A percentile compares a stretch with the other conserved stretches of the same genome.
phyloP scores from a whole-genome alignment of 1,139 yeast species.

The Blastobotrys arbuscula region DNA sequence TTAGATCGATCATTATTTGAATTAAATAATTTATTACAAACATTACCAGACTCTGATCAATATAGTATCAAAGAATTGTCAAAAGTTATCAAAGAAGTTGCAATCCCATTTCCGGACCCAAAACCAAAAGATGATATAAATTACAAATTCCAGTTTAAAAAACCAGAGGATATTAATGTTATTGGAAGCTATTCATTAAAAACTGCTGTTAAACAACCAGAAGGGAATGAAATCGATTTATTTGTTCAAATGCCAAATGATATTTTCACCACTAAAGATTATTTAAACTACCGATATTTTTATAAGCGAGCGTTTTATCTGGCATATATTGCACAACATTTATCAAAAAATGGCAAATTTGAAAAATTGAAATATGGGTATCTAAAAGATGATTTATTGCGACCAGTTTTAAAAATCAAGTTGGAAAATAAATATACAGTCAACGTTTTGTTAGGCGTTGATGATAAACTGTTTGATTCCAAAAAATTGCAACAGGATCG shows the following conservation, averaged over 20 bases:
- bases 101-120: slow-evolving; percentile 87
- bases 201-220: slow-evolving; percentile 62
- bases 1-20: slow-evolving; percentile 77
- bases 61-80: slow-evolving; percentile 50
- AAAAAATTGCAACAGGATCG: slow-evolving; percentile 74
- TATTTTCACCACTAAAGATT: slow-evolving; percentile 80
- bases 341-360: slow-evolving; percentile 34
- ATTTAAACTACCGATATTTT: slow-evolving; percentile 79
- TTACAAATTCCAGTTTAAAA: slow-evolving; percentile 60
- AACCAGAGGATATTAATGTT: slow-evolving; percentile 74
- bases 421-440: slow-evolving; percentile 44
- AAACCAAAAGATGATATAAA: slow-evolving; percentile 62
- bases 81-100: slow-evolving; percentile 43
- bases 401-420: slow-evolving; percentile 32
- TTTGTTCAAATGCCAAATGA: slow-evolving; percentile 73
- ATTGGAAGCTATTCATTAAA: slow-evolving; percentile 89
- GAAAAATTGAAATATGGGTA: slow-evolving; percentile 51
- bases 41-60: slow-evolving; percentile 51
- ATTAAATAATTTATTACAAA: slow-evolving; percentile 62
- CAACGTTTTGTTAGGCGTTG: slow-evolving; percentile 68
- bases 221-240: slow-evolving; percentile 67
- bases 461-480: slow-evolving; percentile 61
- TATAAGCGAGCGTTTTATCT: slow-evolving; percentile 86
- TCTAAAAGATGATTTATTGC: slow-evolving; percentile 33
- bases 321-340: slow-evolving; percentile 65